phyloP scores from a whole-genome alignment of 352 stramenopile genomes.

The Pythium phragmiticola region DNA sequence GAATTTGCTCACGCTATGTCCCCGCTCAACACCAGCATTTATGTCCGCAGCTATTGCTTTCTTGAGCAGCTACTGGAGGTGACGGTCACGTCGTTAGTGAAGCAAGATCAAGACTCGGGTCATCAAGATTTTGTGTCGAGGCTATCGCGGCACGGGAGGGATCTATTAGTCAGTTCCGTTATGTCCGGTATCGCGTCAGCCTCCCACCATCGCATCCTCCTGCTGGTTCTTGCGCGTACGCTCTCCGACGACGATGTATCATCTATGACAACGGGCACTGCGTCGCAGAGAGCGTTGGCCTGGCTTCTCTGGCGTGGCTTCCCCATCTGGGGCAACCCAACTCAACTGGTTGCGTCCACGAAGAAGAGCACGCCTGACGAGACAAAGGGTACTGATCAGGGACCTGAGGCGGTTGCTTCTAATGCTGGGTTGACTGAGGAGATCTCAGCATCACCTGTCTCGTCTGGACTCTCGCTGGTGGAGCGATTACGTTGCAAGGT shows the following conservation, averaged over 20 bases:
- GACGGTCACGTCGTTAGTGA: not conserved
- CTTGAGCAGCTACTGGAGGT: constrained; percentile 18
- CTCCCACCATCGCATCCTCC: constrained; percentile 4
- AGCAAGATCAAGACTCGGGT: constrained; percentile 1
- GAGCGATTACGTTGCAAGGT: constrained; percentile 36
- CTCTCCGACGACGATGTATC: not conserved
- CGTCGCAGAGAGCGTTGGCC: not conserved
- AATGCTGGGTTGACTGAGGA: too few relatives aligned
- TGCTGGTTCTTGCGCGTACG: not conserved
- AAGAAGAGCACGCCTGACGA: not conserved
- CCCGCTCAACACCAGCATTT: not conserved
- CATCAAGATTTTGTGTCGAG: not conserved
- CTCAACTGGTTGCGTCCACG: not conserved
- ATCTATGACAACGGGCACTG: not conserved
- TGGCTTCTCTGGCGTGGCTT: not conserved
- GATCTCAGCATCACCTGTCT: not conserved
- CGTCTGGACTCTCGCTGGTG: constrained; percentile 22
- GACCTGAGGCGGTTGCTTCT: too few relatives aligned
- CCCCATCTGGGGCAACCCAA: not conserved
- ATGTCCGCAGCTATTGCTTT: constrained; percentile 13
- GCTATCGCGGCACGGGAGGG: not conserved
- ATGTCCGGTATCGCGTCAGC: not conserved
- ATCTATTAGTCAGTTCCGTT: not conserved
- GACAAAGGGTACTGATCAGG: not conserved
- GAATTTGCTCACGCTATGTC: not conserved